Evolutionary conservation across 2,329 filamentous ascomycete species (phyloP).

Genomic region (Colletotrichum sp.): DNA sequence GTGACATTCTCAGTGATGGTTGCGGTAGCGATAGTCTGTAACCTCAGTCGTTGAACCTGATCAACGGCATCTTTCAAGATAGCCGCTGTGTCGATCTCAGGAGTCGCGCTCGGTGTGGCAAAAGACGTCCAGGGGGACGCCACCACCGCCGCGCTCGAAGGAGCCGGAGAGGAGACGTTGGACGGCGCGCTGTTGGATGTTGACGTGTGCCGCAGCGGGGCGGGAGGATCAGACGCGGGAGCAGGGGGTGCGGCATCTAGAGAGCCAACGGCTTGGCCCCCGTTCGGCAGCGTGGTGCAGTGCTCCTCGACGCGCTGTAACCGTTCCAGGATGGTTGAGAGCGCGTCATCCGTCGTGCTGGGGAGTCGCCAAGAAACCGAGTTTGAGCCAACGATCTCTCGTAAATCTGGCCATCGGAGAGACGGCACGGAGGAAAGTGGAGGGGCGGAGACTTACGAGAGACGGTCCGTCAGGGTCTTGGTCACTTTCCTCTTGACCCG

Average conservation of each 20-base stretch:
- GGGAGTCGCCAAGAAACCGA: background rate
- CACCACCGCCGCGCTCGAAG: background rate
- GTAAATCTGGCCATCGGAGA: background rate
- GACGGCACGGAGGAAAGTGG: background rate
- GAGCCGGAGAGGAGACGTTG: slow-evolving; percentile 20
- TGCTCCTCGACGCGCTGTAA: slow-evolving; percentile 33
- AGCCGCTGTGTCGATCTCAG: slow-evolving; percentile 22
- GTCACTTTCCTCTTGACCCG: slow-evolving; percentile 29
- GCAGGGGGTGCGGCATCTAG: background rate
- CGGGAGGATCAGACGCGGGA: background rate
- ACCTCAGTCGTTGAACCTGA: slow-evolving; percentile 29
- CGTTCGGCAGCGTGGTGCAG: background rate
- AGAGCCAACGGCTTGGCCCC: background rate
- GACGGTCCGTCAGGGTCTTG: slow-evolving; percentile 16
- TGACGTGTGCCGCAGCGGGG: background rate
- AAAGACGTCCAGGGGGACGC: slow-evolving; percentile 4
- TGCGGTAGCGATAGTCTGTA: slow-evolving; percentile 23
- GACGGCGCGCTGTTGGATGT: background rate
- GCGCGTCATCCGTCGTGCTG: slow-evolving; percentile 19
- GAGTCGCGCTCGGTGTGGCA: background rate
- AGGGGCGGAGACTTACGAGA: slow-evolving; percentile 1
- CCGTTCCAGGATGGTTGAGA: slow-evolving; percentile 32
- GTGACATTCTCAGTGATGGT: slow-evolving; percentile 28
- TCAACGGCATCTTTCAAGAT: slow-evolving; percentile 33
- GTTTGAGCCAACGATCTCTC: background rate